Percentiles rank a stretch among this genome's conserved stretches.
These are phyloP conservation scores for Boletus fagicola DNA, from an alignment of 768 basidiomycete species.

Conservation along the genomic window DNA sequence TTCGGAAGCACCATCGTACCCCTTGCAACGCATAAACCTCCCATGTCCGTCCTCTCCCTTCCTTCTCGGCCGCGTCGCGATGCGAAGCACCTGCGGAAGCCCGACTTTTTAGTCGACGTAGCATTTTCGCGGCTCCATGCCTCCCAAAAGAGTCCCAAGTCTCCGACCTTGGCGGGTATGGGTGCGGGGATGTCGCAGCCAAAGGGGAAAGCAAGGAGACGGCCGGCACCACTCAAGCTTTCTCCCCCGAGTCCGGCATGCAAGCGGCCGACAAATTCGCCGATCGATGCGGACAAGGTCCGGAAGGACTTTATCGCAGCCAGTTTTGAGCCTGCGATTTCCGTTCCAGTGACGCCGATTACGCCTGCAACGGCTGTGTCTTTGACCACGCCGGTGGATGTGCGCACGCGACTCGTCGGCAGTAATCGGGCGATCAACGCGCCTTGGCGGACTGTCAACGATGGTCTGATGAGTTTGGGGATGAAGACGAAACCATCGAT, in stretches of 20 bases:
- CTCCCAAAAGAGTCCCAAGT: slow-evolving; percentile 16
- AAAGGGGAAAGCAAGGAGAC: slow-evolving; percentile 36
- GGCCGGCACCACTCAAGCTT: slow-evolving; percentile 45
- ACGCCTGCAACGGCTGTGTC: background rate
- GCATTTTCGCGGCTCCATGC: slow-evolving; percentile 24
- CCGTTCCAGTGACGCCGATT: slow-evolving; percentile 4
- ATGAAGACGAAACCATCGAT: slow-evolving; percentile 25
- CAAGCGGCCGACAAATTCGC: slow-evolving; percentile 37
- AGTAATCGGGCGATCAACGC: slow-evolving; percentile 7
- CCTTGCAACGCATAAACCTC: slow-evolving; percentile 29
- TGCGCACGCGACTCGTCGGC: background rate
- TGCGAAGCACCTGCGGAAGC: slow-evolving; percentile 39
- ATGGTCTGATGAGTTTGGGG: slow-evolving; percentile 7
- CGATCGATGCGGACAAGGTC: slow-evolving; percentile 35
- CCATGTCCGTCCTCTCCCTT: slow-evolving; percentile 37
- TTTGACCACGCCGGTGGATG: background rate
- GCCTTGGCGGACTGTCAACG: slow-evolving; percentile 6
- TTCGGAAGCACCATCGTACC: slow-evolving; percentile 32
- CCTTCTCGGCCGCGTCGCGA: slow-evolving; percentile 35
- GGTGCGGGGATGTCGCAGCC: slow-evolving; percentile 5
- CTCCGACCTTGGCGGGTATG: slow-evolving; percentile 8
- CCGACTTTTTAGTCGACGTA: slow-evolving; percentile 35
- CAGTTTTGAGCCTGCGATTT: slow-evolving; percentile 39
- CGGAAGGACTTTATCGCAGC: slow-evolving; percentile 42
- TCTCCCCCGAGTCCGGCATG: slow-evolving; percentile 30